Percentiles rank a stretch among this genome's conserved stretches.
Evolutionary conservation across 2,329 filamentous ascomycete genomes (phyloP).

Genomic region (Cyphellophora attinorum): DNA sequence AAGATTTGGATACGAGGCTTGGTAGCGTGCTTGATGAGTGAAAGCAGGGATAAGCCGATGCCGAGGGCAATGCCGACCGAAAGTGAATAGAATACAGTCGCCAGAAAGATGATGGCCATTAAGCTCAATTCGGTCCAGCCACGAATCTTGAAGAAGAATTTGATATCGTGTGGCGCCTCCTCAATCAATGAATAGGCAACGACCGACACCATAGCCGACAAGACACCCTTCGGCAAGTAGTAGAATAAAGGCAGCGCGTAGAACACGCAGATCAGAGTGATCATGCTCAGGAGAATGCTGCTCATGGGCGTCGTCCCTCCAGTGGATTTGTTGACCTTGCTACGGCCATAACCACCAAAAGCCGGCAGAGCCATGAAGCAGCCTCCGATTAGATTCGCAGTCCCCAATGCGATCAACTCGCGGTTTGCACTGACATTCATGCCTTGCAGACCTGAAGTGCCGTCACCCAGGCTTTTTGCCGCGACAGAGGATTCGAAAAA

Average conservation of each 20-base stretch:
- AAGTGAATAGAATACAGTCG: slow-evolving; percentile 92
- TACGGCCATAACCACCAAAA: slow-evolving; percentile 92
- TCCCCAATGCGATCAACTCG: slow-evolving; percentile 82
- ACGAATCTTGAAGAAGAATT: slow-evolving; percentile 76
- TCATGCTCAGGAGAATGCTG: slow-evolving; percentile 73
- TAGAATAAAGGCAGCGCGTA: slow-evolving; percentile 87
- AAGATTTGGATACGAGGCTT: slow-evolving; percentile 93
- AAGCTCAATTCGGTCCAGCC: slow-evolving; percentile 79
- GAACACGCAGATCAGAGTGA: slow-evolving; percentile 70
- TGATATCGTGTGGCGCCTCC: slow-evolving; percentile 85
- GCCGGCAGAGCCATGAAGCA: slow-evolving; percentile 88
- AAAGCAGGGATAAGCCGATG: slow-evolving; percentile 79
- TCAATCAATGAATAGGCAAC: slow-evolving; percentile 92
- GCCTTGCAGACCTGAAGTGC: slow-evolving; percentile 59
- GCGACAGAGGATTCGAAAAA: slow-evolving; percentile 98
- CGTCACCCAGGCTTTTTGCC: slow-evolving; percentile 71
- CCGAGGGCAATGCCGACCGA: slow-evolving; percentile 89
- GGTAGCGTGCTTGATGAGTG: slow-evolving; percentile 83
- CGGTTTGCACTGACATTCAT: slow-evolving; percentile 83
- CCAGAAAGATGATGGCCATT: slow-evolving; percentile 81
- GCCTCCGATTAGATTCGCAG: slow-evolving; percentile 82
- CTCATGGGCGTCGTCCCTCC: slow-evolving; percentile 91
- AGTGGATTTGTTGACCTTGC: slow-evolving; percentile 88
- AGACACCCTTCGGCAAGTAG: slow-evolving; percentile 91
- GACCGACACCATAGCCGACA: slow-evolving; percentile 89